Evolutionary conservation across 345 rosid genomes (phyloP), one percentile per base, ranked within the genome.

Genomic region (Xanthoceras sorbifolium): DNA sequence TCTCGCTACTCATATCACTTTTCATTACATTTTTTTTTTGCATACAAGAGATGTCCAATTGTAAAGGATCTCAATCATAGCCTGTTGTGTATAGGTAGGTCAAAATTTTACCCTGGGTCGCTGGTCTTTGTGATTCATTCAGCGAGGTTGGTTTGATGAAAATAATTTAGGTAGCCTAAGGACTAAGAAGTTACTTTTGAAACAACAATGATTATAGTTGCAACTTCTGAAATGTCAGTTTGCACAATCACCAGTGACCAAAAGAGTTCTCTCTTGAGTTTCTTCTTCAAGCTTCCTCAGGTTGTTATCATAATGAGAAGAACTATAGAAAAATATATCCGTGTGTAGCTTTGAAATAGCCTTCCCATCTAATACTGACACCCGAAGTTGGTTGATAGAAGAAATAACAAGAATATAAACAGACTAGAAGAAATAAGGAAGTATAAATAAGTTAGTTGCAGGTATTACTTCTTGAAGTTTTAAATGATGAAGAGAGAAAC

Each of bases 171-270:
- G 65, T 36, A 60, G 0, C 8, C 25, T 25, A 34, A 29, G 61
- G 29, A 2, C 3, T 31, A n/a, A 23, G 25, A 22, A 71, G 17
- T 57, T 40, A 6, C 34, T 52, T 36, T 3, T 38, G 50, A 23
- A 69, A 40, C 17, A 23, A 3, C 38, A 6, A 18, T 5, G 44
- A 36, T 17, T 57, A 25, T 59, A 15, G 17, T 60, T 31, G 5
- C 40, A 60, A 46, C 54, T 60, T 72, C 9, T 0, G 48, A n/a
- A 36, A 55, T 52, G 32, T 54, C n/a, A 12, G 34, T 61, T 42
- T 72, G 15, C 76, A 9, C 65, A 36, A n/a, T 57, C 64, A 71
- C 31, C 11, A 57, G 36, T n/a, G 74, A 23, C 31, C 31, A 32
- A 14, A 40, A 23, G 66, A 34, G 54, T 72, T 72, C 5, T 15